These are phyloP conservation scores for Lachnellula cervina DNA, from an alignment of 2,329 filamentous ascomycete genomes.

Conservation along the genomic window DNA sequence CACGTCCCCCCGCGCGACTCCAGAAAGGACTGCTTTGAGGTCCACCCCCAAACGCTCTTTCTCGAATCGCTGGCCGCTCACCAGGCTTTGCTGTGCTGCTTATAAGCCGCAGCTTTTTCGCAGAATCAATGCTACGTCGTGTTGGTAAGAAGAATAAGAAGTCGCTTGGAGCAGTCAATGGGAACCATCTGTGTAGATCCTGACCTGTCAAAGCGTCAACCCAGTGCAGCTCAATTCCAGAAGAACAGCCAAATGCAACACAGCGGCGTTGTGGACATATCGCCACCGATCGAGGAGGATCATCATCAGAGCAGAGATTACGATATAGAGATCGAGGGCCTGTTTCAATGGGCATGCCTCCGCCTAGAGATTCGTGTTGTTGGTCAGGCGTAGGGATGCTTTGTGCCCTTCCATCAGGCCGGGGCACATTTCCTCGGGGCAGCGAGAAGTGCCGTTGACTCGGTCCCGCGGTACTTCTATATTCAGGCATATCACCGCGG, in stretches of 20 bases:
- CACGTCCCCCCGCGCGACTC: conserved; percentile 17
- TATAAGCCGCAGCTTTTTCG: conserved; percentile 56
- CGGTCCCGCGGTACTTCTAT: conserved; percentile 2
- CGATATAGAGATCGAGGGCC: conserved; percentile 32
- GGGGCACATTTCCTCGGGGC: conserved; percentile 4
- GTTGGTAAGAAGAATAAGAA: conserved; percentile 57
- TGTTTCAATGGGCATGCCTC: conserved; percentile 30
- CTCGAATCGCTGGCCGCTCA: conserved; percentile 24
- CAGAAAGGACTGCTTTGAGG: conserved; percentile 24
- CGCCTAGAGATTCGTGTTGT: neutral
- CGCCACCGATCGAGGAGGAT: conserved; percentile 60
- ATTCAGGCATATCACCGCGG: conserved; percentile 9
- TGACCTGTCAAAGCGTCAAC: conserved; percentile 42
- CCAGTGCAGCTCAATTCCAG: conserved; percentile 60
- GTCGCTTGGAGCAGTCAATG: conserved; percentile 49
- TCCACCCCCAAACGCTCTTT: conserved; percentile 24
- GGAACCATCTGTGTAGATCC: conserved; percentile 51
- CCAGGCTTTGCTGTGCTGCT: conserved; percentile 51
- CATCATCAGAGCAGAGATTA: conserved; percentile 55
- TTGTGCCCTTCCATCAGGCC: conserved; percentile 1
- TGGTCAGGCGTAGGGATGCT: conserved; percentile 8
- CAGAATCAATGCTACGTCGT: conserved; percentile 45
- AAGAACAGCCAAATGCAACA: conserved; percentile 60
- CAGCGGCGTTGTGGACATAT: conserved; percentile 61
- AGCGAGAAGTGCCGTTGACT: conserved; percentile 11